Conservation (phyloP, 768 basidiomycete genomes). For the Termitomyces sp. region DNA sequence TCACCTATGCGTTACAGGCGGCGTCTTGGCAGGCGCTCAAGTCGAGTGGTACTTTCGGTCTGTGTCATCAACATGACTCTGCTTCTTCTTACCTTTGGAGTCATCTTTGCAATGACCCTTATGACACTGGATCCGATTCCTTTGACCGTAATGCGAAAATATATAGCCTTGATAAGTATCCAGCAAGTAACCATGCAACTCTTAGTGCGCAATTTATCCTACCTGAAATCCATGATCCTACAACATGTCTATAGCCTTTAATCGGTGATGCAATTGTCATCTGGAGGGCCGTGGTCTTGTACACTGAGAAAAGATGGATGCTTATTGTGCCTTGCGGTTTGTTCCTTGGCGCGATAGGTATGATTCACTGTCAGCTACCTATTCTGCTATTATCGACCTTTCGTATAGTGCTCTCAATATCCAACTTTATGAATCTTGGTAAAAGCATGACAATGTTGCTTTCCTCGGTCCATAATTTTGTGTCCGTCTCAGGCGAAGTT, state of each 20-base stretch:
- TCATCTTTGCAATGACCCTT: neutral
- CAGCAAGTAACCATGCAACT: neutral
- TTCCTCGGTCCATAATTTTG: neutral
- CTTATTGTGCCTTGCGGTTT: neutral
- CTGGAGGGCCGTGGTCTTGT: neutral
- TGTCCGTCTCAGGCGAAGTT: too few species aligned
- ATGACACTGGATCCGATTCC: too few species aligned
- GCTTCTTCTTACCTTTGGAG: neutral
- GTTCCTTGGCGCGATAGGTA: neutral
- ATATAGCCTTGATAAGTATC: neutral
- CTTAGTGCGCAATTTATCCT: neutral
- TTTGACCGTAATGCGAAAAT: accelerated
- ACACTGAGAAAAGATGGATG: too few species aligned
- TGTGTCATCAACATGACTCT: neutral
- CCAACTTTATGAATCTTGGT: neutral
- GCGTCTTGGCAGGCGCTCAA: neutral
- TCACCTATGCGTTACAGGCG: neutral
- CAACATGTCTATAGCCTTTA: neutral
- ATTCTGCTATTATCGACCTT: neutral
- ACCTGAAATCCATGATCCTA: neutral
- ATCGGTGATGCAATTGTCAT: neutral
- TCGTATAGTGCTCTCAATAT: neutral
- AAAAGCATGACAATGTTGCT: too few species aligned
- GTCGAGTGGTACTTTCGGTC: neutral
- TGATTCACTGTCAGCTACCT: neutral